These are phyloP conservation scores for Blastobotrys capitulatus DNA, from an alignment of 1,139 yeast genomes.

Conservation along the genomic window DNA sequence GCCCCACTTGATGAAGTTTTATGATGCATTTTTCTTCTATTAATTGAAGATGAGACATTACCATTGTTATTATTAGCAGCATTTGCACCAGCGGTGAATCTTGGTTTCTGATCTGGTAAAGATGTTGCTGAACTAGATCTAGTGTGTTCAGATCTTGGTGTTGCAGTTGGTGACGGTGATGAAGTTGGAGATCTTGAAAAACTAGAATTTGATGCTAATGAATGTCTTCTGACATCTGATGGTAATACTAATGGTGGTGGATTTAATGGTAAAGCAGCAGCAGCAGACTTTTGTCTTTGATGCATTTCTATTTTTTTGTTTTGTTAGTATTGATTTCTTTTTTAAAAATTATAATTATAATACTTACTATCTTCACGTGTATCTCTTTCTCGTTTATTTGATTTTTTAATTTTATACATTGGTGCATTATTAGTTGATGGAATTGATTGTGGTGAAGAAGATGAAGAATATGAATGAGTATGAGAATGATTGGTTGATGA, in stretches of 20 bases:
- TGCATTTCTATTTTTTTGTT: constrained; percentile 1
- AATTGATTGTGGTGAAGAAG: constrained; percentile 1
- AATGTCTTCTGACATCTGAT: constrained; percentile 27
- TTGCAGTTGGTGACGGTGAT: constrained; percentile 10
- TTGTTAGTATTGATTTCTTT: background rate
- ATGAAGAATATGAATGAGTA: background rate
- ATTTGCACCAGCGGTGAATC: background rate
- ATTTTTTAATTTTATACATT: background rate
- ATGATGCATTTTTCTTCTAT: background rate
- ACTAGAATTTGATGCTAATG: constrained; percentile 18
- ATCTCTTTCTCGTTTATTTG: constrained; percentile 5
- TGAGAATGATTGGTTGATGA: background rate
- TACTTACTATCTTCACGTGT: constrained; percentile 6
- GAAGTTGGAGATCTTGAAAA: constrained; percentile 10
- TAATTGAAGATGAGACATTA: background rate
- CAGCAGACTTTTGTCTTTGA: background rate
- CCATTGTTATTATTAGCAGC: background rate
- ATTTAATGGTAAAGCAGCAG: background rate
- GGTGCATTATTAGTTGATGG: background rate
- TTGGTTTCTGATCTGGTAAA: constrained; percentile 8
- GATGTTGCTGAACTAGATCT: constrained; percentile 18
- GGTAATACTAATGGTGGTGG: constrained; percentile 28
- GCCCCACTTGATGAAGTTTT: background rate
- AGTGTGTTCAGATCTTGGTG: constrained; percentile 10
- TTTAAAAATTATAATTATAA: background rate